Evolutionary conservation across 2,329 filamentous ascomycete genomes (phyloP), one percentile per base, ranked within the genome.

Genomic region (Xylaria sp.): DNA sequence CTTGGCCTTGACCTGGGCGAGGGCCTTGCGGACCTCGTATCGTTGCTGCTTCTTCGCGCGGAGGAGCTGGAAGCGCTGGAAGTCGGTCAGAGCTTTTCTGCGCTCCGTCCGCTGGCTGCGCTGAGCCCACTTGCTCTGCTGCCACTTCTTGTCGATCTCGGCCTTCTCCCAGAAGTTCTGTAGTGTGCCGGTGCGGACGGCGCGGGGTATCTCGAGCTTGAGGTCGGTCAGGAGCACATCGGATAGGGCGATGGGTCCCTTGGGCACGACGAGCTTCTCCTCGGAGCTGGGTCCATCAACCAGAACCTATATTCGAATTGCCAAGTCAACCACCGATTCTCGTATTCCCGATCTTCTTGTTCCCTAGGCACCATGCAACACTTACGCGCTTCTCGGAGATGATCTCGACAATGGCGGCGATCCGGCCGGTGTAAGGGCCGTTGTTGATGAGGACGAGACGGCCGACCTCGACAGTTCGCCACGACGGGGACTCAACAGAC

Each of bases 331-430:
- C 72, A 72, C 70, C 67, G 54, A 54, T 56, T 47, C 29, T 58
- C 31, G 23, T 10, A 29, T 59, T 51, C 40, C 58, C 51, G 23
- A 19, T 27, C 44, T 55, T 23, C 61, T 60, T 59, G 57, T 52
- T 53, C 33, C 53, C 27, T 29, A 47, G 37, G 49, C 31, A 38
- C 15, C 31, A 29, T 35, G 43, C 29, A 31, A 58, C 44, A 92
- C 95, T 80, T 96, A 99, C 95, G 84, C 95, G 93, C 89, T 97
- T 97, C 90, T 99, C 94, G 85, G 99, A 95, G 85, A 99, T 95
- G 83, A 99, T 98, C 89, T 99, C 94, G 83, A 97, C 93, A 78
- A 99, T 94, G 76, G 89, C 85, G 76, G 93, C 96, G 75, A 98
- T 88, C 80, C 91, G 91, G 84, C 93, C 93, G 73, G 85, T 84